phyloP scores from a whole-genome alignment of 495 filamentous ascomycete species.

The Penicillium ucsense region DNA sequence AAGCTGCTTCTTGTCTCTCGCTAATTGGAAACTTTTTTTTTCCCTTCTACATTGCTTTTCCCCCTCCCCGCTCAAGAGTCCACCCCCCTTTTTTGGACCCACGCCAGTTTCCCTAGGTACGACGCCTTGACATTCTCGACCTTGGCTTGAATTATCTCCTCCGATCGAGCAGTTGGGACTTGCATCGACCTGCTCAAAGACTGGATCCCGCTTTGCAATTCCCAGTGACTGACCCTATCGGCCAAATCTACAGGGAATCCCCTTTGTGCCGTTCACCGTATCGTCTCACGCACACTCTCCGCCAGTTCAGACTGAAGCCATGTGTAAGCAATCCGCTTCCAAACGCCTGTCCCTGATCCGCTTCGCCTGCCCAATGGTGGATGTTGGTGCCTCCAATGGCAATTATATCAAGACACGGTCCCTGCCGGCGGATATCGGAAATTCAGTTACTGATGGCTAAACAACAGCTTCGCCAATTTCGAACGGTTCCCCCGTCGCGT shows the following conservation, averaged over 20 bases:
- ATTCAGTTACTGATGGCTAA: constrained; percentile 19
- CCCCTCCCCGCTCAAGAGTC: neutral
- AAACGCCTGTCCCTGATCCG: neutral
- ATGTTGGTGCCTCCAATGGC: too few species aligned
- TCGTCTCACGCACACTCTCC: neutral
- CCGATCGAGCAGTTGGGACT: constrained; percentile 4
- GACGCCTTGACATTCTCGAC: constrained; percentile 7
- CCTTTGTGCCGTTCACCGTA: constrained; percentile 4
- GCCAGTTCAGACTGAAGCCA: constrained; percentile 21
- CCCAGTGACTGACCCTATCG: neutral
- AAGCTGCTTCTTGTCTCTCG: constrained; percentile 9
- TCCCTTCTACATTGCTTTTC: constrained; percentile 1
- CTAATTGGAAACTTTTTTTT: constrained; percentile 5
- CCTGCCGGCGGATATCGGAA: neutral
- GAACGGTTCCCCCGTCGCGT: constrained; percentile 29
- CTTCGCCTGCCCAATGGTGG: neutral
- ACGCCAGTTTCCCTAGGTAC: constrained; percentile 12
- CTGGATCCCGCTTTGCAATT: neutral
- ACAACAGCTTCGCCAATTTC: constrained; percentile 31
- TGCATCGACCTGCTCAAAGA: neutral
- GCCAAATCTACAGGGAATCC: constrained; percentile 21
- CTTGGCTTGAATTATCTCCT: constrained; percentile 3
- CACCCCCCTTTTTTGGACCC: constrained; percentile 6
- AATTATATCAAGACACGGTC: too few species aligned
- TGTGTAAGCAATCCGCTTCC: constrained; percentile 29